A percentile compares a stretch with the other conserved stretches of the same genome.
These are phyloP conservation scores for Candida chilensis DNA, from an alignment of 805 yeast genomes.

Conservation along the genomic window DNA sequence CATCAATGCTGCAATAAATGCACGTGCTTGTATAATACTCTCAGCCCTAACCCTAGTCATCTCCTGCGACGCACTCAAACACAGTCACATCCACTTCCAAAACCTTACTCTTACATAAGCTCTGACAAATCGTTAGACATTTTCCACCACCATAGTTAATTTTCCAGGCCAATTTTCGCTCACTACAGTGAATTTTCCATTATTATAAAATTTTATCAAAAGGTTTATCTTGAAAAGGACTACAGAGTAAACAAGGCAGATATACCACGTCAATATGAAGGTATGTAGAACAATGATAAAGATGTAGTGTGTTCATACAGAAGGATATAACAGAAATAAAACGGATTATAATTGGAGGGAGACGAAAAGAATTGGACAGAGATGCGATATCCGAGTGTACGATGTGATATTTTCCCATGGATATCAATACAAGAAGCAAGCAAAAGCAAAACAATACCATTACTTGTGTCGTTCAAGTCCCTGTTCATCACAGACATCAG, in stretches of 20 bases:
- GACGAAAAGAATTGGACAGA: slow-evolving; percentile 1
- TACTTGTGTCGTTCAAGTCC: too few relatives aligned
- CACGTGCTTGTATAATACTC: too few relatives aligned
- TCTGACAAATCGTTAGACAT: not conserved
- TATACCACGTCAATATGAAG: slow-evolving; percentile 32
- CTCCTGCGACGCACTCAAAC: too few relatives aligned
- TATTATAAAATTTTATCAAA: slow-evolving; percentile 3
- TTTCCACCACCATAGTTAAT: not conserved
- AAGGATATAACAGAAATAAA: slow-evolving; percentile 1
- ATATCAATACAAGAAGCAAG: too few relatives aligned
- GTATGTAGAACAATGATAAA: too few relatives aligned
- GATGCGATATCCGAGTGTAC: not conserved
- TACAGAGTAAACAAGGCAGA: too few relatives aligned
- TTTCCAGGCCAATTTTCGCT: slow-evolving; percentile 1
- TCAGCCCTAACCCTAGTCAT: too few relatives aligned
- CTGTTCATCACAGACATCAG: not conserved
- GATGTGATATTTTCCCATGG: not conserved
- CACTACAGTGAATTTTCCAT: not conserved
- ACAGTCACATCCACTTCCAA: too few relatives aligned
- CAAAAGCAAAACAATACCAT: too few relatives aligned
- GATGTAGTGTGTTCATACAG: not conserved
- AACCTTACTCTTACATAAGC: slow-evolving; percentile 2
- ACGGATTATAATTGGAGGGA: not conserved
- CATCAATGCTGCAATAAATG: too few relatives aligned
- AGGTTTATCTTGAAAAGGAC: too few relatives aligned